phyloP scores from a whole-genome alignment of 108 stramenopile genomes.

The Pinguiococcus pyrenoidosus region DNA sequence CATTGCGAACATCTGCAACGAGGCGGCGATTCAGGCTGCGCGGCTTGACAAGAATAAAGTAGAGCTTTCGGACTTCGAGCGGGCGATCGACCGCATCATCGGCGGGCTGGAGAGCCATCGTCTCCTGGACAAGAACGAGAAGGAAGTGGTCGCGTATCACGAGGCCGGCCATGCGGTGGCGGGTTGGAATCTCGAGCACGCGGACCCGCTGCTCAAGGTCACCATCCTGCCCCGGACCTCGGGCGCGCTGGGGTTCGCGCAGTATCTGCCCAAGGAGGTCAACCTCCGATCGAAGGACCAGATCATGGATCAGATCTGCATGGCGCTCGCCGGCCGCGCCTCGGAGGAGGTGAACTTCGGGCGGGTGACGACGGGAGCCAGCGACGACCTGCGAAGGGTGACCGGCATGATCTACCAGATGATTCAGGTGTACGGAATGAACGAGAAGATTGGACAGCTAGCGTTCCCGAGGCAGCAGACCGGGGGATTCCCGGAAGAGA shows the following conservation, averaged over 20 bases:
- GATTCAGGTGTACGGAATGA: slow-evolving; percentile 87
- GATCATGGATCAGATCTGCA: slow-evolving; percentile 88
- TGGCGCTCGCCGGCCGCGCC: slow-evolving; percentile 87
- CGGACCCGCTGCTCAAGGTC: slow-evolving; percentile 87
- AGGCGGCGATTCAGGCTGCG: slow-evolving; percentile 91
- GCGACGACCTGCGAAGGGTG: slow-evolving; percentile 78
- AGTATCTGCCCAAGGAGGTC: slow-evolving; percentile 89
- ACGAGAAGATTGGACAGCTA: slow-evolving; percentile 73
- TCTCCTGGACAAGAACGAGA: slow-evolving; percentile 75
- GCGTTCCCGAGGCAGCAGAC: slow-evolving; percentile 62
- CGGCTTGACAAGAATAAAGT: slow-evolving; percentile 68
- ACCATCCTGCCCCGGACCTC: slow-evolving; percentile 80
- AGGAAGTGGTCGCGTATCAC: slow-evolving; percentile 80
- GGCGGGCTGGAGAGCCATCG: slow-evolving; percentile 86
- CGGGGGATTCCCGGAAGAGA: slow-evolving; percentile 48
- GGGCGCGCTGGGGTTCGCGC: slow-evolving; percentile 87
- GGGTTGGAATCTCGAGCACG: slow-evolving; percentile 89
- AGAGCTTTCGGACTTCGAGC: slow-evolving; percentile 71
- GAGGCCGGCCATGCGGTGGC: slow-evolving; percentile 94
- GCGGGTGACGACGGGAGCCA: slow-evolving; percentile 81
- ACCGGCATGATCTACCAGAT: slow-evolving; percentile 85
- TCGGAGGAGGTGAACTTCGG: slow-evolving; percentile 87
- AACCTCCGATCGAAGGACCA: slow-evolving; percentile 59
- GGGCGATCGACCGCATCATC: slow-evolving; percentile 79
- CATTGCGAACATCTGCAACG: slow-evolving; percentile 93